phyloP scores from a whole-genome alignment of 1,284 basidiomycete species.

The Tilletia indica region DNA sequence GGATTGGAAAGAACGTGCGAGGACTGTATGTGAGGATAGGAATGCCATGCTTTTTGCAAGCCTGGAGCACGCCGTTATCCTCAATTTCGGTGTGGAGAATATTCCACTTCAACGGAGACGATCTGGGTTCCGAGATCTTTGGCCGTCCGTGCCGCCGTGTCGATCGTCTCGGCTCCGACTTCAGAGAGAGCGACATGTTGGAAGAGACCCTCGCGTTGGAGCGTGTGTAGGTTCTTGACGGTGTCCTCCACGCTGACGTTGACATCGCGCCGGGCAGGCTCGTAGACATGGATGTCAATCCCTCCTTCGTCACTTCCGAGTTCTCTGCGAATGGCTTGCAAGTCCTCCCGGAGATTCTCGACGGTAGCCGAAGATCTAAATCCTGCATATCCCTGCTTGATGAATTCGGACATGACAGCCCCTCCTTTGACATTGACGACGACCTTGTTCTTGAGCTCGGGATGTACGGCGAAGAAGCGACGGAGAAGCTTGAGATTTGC shows the following conservation, averaged over 20 bases:
- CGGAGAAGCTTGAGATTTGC: conserved; percentile 60
- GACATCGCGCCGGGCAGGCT: conserved; percentile 39
- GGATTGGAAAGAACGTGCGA: not conserved
- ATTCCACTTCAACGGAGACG: conserved; percentile 67
- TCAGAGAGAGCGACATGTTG: conserved; percentile 45
- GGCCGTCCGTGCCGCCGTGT: conserved; percentile 32
- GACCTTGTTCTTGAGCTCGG: conserved; percentile 62
- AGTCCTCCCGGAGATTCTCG: conserved; percentile 28
- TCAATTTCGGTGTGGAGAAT: conserved; percentile 63
- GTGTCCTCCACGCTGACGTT: conserved; percentile 26
- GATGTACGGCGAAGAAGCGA: conserved; percentile 62
- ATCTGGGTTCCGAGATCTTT: conserved; percentile 43
- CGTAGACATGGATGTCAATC: conserved; percentile 37
- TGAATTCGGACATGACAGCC: conserved; percentile 26
- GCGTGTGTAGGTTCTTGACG: conserved; percentile 38
- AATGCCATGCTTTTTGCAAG: conserved; percentile 60
- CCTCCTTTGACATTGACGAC: conserved; percentile 63
- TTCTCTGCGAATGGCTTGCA: conserved; percentile 29
- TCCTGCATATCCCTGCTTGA: conserved; percentile 29
- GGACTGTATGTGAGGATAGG: conserved; percentile 65
- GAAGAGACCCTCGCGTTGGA: conserved; percentile 41
- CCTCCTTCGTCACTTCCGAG: conserved; percentile 36
- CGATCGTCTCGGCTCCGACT: conserved; percentile 38
- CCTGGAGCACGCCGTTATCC: conserved; percentile 56
- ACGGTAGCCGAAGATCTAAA: conserved; percentile 25